phyloP scores from a whole-genome alignment of 2,329 filamentous ascomycete species.

The Neonectria sp. region DNA sequence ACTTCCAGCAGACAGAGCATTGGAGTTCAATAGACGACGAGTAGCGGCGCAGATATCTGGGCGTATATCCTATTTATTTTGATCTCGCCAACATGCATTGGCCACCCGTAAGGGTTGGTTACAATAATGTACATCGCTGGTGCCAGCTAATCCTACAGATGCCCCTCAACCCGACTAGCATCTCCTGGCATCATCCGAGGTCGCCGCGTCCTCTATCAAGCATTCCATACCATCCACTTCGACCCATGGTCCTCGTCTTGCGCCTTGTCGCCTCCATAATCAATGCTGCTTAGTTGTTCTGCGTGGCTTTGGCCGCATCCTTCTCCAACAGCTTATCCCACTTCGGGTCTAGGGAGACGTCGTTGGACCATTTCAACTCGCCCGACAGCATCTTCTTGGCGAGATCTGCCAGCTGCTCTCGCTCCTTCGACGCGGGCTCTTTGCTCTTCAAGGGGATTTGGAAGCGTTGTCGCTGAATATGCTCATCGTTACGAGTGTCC shows the following conservation, averaged over 20 bases:
- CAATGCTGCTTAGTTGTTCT: slow-evolving; percentile 35
- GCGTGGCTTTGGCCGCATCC: slow-evolving; percentile 40
- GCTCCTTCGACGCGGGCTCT: slow-evolving; percentile 57
- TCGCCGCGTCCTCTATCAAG: slow-evolving; percentile 41
- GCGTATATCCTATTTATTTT: slow-evolving; percentile 46
- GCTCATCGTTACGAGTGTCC: slow-evolving; percentile 56
- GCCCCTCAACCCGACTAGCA: slow-evolving; percentile 21
- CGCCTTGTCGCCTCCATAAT: slow-evolving; percentile 18
- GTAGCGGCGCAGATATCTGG: slow-evolving; percentile 32
- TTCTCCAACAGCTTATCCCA: slow-evolving; percentile 57
- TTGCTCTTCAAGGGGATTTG: slow-evolving; percentile 59
- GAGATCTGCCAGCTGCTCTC: slow-evolving; percentile 70
- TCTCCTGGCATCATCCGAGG: slow-evolving; percentile 32
- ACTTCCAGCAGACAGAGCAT: slow-evolving; percentile 74
- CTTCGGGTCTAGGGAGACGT: slow-evolving; percentile 61
- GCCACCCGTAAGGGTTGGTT: slow-evolving; percentile 43
- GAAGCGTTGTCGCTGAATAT: slow-evolving; percentile 51
- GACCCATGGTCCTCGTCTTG: slow-evolving; percentile 25
- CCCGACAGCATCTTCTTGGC: slow-evolving; percentile 75
- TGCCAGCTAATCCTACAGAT: slow-evolving; percentile 49
- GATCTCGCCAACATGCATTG: slow-evolving; percentile 41
- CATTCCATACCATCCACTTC: slow-evolving; percentile 31
- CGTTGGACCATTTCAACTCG: slow-evolving; percentile 72
- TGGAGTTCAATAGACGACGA: slow-evolving; percentile 56
- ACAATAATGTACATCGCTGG: slow-evolving; percentile 53